Evolutionary conservation across 2,329 filamentous ascomycete genomes (phyloP).

Genomic region (Xylaria sp.): DNA sequence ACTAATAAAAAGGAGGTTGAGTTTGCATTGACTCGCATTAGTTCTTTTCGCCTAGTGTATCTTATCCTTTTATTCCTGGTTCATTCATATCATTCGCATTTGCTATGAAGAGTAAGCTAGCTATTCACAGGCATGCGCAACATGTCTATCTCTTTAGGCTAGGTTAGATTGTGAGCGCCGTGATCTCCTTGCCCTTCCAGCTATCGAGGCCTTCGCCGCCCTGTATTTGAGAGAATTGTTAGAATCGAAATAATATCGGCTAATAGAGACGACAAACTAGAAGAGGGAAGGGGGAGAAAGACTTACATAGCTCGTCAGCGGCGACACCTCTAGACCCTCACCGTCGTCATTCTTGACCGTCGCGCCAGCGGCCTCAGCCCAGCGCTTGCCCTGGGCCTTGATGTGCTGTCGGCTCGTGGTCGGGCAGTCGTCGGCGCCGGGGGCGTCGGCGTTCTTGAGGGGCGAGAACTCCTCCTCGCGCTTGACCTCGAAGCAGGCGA

Average conservation of each 20-base stretch:
- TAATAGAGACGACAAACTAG: neutral
- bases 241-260: neutral
- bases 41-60: slow-evolving; percentile 16
- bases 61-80: slow-evolving; percentile 23
- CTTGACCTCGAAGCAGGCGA: slow-evolving; percentile 94
- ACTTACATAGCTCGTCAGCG: slow-evolving; percentile 95
- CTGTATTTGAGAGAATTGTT: slow-evolving; percentile 56
- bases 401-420: slow-evolving; percentile 94
- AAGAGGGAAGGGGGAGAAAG: slow-evolving; percentile 1
- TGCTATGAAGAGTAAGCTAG: slow-evolving; percentile 7
- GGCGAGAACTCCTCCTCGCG: slow-evolving; percentile 99
- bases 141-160: neutral
- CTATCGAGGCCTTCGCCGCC: slow-evolving; percentile 70
- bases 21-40: slow-evolving; percentile 24
- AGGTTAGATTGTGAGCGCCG: slow-evolving; percentile 43
- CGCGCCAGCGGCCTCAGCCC: slow-evolving; percentile 83
- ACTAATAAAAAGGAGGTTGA: neutral
- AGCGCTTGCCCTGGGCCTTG: slow-evolving; percentile 87
- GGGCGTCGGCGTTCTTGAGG: slow-evolving; percentile 77
- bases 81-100: slow-evolving; percentile 32
- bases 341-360: slow-evolving; percentile 69
- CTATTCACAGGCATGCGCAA: slow-evolving; percentile 8
- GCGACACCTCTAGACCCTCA: slow-evolving; percentile 87
- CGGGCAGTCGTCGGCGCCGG: slow-evolving; percentile 74
- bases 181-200: slow-evolving; percentile 59